Conservation (phyloP, 2,329 filamentous ascomycete genomes). For the Aureobasidium vineae region DNA sequence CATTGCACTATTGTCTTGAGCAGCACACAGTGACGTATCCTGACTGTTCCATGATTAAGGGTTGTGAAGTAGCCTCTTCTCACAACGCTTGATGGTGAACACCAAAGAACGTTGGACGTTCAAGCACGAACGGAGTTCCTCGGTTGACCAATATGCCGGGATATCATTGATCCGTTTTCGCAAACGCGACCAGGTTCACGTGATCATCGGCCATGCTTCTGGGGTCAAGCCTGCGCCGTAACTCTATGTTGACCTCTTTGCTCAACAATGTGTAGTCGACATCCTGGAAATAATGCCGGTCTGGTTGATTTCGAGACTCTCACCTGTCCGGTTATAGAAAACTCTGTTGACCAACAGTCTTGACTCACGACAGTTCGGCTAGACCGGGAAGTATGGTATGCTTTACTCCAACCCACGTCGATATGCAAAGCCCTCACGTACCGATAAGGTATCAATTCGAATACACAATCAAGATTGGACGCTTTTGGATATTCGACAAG, state of each 20-base stretch:
- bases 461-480: no score
- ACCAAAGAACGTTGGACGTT: slow-evolving; percentile 8
- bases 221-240: neutral
- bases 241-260: neutral
- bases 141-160: neutral
- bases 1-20: neutral
- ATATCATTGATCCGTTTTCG: neutral
- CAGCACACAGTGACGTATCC: neutral
- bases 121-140: neutral
- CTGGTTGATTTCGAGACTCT: neutral
- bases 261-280: neutral
- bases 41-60: neutral
- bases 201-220: neutral
- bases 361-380: no score
- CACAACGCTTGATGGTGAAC: neutral
- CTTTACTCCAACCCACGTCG: no score
- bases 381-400: no score
- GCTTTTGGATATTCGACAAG: no score
- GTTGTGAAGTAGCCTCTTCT: neutral
- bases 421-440: no score
- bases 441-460: no score
- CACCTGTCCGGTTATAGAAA: no score
- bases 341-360: no score
- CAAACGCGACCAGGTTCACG: neutral
- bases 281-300: no score